Evolutionary conservation across 192 early-diverging fungal genomes (phyloP), one percentile per base, ranked within the genome.

Genomic region (Globomyces pollinis-pini): DNA sequence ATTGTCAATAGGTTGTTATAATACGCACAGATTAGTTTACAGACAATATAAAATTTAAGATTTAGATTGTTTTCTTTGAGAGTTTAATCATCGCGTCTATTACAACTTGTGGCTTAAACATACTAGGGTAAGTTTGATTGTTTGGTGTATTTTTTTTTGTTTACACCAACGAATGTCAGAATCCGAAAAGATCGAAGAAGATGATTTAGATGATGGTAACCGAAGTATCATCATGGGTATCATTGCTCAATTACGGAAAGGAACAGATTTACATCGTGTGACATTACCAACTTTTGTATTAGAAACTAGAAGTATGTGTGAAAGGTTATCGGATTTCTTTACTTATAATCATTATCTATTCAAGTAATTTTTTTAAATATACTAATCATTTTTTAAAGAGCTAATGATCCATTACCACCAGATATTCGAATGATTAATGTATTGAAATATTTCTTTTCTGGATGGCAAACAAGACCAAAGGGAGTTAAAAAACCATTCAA

Each of bases 241-340:
- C 67, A 90, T 98, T 55, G 59, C 75, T 26, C 94, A 98, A 69
- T 67, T 98, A 35, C 72, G 88, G 53, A 86, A 90, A 64, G 91
- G 87, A 44, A 91, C 85, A 71, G 94, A 98, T 65, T 82, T 98
- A 54, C 89, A 89, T 53, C 77, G 89, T 51, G 85, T 98, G 39
- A 90, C 93, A n/a, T 82, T 98, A 15, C 94, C 93, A 9, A 92
- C 91, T 3, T 98, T 98, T 78, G 85, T 98, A 2, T 77, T 98
- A 20, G 95, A 98, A 59, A 89, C 93, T 1, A 72, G 93, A 20
- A 90, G 88, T 69, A 92, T 95, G 77, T 81, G 91, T 24, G 95
- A 98, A 66, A 84, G 91, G 20, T 88, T 98, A 24, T 92, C 92
- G 5, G 92, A 98, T 75, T 98, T 98, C 76, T 91, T 96, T 85